These are phyloP conservation scores for Ramularia endophylla DNA, from an alignment of 2,329 filamentous ascomycete species.

Conservation along the genomic window DNA sequence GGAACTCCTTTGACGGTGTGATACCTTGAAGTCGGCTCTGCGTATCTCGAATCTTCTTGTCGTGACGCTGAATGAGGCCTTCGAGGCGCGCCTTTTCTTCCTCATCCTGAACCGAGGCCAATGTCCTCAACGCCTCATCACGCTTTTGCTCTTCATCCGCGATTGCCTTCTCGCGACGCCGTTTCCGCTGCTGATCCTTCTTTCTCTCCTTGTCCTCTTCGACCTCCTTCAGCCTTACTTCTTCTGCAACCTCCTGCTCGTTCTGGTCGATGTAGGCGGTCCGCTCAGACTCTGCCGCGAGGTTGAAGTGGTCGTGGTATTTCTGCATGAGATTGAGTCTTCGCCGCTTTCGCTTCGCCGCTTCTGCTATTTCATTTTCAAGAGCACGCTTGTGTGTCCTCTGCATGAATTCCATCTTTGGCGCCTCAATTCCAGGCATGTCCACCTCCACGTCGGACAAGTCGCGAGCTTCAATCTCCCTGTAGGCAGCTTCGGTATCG, in stretches of 20 bases:
- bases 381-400: constrained; percentile 60
- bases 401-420: constrained; percentile 49
- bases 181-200: constrained; percentile 99
- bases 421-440: constrained; percentile 44
- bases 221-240: constrained; percentile 85
- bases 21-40: constrained; percentile 82
- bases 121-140: constrained; percentile 68
- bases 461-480: constrained; percentile 59
- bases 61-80: constrained; percentile 79
- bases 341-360: constrained; percentile 60
- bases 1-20: constrained; percentile 64
- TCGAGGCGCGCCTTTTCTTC: constrained; percentile 74
- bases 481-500: constrained; percentile 54
- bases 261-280: constrained; percentile 70
- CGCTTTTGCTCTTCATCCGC: constrained; percentile 84
- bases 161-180: constrained; percentile 87
- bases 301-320: constrained; percentile 54
- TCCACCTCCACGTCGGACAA: constrained; percentile 56
- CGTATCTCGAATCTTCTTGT: constrained; percentile 88
- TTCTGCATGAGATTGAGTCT: constrained; percentile 51
- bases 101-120: constrained; percentile 73
- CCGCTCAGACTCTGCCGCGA: constrained; percentile 65
- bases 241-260: constrained; percentile 72
- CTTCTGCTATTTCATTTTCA: constrained; percentile 59
- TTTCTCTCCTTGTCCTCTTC: constrained; percentile 97